Conservation (phyloP, 2,329 filamentous ascomycete species). For the Paecilomyces variotii region DNA sequence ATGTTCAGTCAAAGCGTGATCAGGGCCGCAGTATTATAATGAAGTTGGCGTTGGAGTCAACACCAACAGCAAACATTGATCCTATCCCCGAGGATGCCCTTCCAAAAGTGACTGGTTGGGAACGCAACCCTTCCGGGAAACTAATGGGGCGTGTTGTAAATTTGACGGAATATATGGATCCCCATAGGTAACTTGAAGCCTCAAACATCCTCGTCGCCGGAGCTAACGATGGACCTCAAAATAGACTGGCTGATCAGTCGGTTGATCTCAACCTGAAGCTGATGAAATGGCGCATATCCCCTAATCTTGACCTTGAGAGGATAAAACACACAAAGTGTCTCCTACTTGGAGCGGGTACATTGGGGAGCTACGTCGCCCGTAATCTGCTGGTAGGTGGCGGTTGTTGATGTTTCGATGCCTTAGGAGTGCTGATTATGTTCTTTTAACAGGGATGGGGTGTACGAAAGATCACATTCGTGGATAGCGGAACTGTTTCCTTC, state of each 20-base stretch:
- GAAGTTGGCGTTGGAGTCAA: conserved; percentile 42
- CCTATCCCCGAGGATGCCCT: conserved; percentile 35
- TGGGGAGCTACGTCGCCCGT: conserved; percentile 88
- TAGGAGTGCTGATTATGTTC: conserved; percentile 3
- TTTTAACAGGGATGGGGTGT: conserved; percentile 71
- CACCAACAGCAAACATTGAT: conserved; percentile 21
- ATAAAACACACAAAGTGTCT: conserved; percentile 89
- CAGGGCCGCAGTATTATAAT: conserved; percentile 76
- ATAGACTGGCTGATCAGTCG: conserved; percentile 73
- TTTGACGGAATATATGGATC: conserved; percentile 89
- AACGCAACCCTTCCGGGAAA: conserved; percentile 71
- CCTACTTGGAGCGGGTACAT: conserved; percentile 81
- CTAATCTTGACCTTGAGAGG: conserved; percentile 73
- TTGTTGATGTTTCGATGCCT: neutral
- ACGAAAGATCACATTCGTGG: conserved; percentile 88
- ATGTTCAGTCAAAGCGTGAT: conserved; percentile 68
- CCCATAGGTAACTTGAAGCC: conserved; percentile 45
- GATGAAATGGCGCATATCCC: conserved; percentile 97
- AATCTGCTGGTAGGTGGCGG: conserved; percentile 57
- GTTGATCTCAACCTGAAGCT: conserved; percentile 95
- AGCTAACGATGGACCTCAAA: neutral
- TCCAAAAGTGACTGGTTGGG: conserved; percentile 94
- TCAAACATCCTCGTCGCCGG: neutral
- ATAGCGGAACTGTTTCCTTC: conserved; percentile 87
- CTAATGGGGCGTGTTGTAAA: conserved; percentile 71